phyloP scores from a whole-genome alignment of 768 basidiomycete genomes.

The Pisolithus marmoratus region DNA sequence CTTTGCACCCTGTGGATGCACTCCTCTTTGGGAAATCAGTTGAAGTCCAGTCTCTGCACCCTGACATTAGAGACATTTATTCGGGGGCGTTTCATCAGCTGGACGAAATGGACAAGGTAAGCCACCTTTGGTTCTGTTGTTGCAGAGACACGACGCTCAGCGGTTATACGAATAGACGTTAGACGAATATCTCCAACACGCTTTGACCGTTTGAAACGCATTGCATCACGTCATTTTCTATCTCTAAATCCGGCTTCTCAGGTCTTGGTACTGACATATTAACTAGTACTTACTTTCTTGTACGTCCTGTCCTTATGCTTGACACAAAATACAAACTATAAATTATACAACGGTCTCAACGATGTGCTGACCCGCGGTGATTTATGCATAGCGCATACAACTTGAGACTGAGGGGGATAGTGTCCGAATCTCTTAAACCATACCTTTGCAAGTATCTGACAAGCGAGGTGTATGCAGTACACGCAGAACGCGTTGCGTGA shows the following conservation, averaged over 20 bases:
- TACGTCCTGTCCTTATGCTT: background rate
- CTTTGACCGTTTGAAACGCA: slow-evolving; percentile 5
- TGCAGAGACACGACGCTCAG: background rate
- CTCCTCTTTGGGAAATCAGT: slow-evolving; percentile 64
- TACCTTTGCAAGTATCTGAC: too few relatives aligned
- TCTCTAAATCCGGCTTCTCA: background rate
- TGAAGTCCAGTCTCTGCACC: slow-evolving; percentile 61
- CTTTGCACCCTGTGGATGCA: slow-evolving; percentile 65
- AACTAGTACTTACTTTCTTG: slow-evolving; percentile 1
- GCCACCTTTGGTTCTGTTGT: background rate
- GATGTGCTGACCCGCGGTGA: too few relatives aligned
- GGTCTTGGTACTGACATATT: background rate
- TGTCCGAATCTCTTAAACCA: too few relatives aligned
- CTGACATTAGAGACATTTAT: slow-evolving; percentile 66
- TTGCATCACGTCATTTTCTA: background rate
- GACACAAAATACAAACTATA: background rate
- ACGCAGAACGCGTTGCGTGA: too few relatives aligned
- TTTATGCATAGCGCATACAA: too few relatives aligned
- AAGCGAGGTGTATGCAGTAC: too few relatives aligned
- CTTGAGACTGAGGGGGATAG: too few relatives aligned
- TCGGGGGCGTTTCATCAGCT: slow-evolving; percentile 63
- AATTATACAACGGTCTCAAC: background rate
- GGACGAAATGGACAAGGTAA: slow-evolving; percentile 77
- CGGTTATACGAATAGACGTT: slow-evolving; percentile 13
- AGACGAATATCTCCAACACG: slow-evolving; percentile 27